A percentile compares a stretch with the other conserved stretches of the same genome.
Evolutionary conservation across 164 flowering plant species (phyloP).

Genomic region (Chimonanthus praecox): DNA sequence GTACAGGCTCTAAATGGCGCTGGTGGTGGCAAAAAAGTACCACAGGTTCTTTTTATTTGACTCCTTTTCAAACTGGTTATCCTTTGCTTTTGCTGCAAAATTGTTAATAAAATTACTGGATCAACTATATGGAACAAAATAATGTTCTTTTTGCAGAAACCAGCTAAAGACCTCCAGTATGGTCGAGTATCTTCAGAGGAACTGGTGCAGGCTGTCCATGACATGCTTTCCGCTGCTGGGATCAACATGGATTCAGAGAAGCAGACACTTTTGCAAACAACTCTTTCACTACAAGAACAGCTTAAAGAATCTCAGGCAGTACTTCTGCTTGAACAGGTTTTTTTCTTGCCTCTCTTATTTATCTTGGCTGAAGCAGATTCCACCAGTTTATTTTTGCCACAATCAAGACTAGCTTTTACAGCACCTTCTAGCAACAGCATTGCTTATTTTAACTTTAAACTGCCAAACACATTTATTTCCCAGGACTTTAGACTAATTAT

Average conservation of each 20-base stretch:
- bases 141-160: not conserved
- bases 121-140: not conserved
- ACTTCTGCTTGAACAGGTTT: conserved; percentile 86
- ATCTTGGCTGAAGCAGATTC: not conserved
- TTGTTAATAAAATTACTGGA: not conserved
- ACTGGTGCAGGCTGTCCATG: conserved; percentile 87
- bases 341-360: conserved; percentile 6
- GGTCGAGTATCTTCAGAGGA: conserved; percentile 80
- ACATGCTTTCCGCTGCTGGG: conserved; percentile 94
- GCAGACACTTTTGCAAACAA: conserved; percentile 66
- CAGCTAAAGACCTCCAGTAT: conserved; percentile 49
- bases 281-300: conserved; percentile 70
- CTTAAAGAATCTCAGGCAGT: conserved; percentile 81
- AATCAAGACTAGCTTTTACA: not conserved
- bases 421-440: not conserved
- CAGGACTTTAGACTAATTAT: no score
- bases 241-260: conserved; percentile 74
- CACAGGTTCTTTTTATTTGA: conserved; percentile 2
- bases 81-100: not conserved
- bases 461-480: no score
- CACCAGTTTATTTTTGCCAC: not conserved
- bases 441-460: not conserved
- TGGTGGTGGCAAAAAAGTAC: conserved; percentile 19
- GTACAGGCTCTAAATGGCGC: conserved; percentile 31
- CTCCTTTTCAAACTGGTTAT: not conserved